These are phyloP conservation scores for Talaromyces liani DNA, from an alignment of 495 filamentous ascomycete species.

Conservation along the genomic window DNA sequence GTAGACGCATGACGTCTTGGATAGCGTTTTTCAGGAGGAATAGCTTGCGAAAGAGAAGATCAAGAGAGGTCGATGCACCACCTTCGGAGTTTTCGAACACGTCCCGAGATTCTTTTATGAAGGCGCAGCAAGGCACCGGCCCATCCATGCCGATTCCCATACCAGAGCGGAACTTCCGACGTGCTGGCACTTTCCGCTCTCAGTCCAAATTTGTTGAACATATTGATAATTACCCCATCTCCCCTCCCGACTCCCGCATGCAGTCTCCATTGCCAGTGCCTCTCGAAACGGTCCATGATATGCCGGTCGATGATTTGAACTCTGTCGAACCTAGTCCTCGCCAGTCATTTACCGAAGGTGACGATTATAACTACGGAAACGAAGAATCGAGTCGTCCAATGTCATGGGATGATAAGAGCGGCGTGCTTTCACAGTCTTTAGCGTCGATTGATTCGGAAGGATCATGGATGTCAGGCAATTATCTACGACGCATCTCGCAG, in stretches of 20 bases:
- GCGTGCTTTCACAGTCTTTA: slow-evolving; percentile 59
- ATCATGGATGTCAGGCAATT: slow-evolving; percentile 80
- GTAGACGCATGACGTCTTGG: slow-evolving; percentile 39
- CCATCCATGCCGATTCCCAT: slow-evolving; percentile 18
- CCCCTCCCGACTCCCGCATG: slow-evolving; percentile 71
- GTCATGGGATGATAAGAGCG: slow-evolving; percentile 29
- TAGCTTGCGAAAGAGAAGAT: slow-evolving; percentile 48
- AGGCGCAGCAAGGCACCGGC: slow-evolving; percentile 27
- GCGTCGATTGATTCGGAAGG: slow-evolving; percentile 87
- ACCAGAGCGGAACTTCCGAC: slow-evolving; percentile 36
- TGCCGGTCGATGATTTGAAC: background rate
- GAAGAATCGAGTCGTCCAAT: slow-evolving; percentile 24
- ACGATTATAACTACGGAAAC: slow-evolving; percentile 16
- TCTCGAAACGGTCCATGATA: slow-evolving; percentile 21
- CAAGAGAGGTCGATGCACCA: slow-evolving; percentile 46
- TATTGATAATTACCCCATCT: slow-evolving; percentile 74
- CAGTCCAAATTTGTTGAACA: slow-evolving; percentile 93
- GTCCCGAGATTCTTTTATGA: slow-evolving; percentile 71
- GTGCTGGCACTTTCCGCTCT: slow-evolving; percentile 58
- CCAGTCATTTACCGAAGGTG: slow-evolving; percentile 14
- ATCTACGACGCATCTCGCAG: slow-evolving; percentile 45
- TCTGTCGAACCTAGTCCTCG: slow-evolving; percentile 3
- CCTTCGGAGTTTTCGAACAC: slow-evolving; percentile 69
- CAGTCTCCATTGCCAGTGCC: slow-evolving; percentile 56
- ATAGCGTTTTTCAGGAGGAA: slow-evolving; percentile 69